Conservation (phyloP, 2,329 filamentous ascomycete genomes). For the Claviceps sp. region DNA sequence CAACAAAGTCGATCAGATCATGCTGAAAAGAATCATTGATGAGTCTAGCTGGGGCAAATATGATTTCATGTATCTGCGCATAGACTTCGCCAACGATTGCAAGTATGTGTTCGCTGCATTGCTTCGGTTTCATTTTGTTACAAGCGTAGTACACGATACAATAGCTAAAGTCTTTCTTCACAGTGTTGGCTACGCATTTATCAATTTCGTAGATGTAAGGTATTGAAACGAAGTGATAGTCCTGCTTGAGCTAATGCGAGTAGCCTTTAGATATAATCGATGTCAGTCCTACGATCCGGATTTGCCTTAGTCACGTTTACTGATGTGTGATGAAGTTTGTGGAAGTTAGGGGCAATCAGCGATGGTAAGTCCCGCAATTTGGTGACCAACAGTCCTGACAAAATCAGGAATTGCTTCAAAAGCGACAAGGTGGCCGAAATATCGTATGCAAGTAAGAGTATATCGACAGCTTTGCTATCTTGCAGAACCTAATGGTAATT, state of each 20-base stretch:
- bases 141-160: neutral
- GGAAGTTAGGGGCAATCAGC: constrained; percentile 53
- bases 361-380: constrained; percentile 38
- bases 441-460: constrained; percentile 74
- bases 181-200: constrained; percentile 92
- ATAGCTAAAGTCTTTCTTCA: constrained; percentile 1
- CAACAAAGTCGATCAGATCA: constrained; percentile 68
- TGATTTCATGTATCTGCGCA: constrained; percentile 90
- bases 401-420: constrained; percentile 60
- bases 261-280: constrained; percentile 62
- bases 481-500: neutral
- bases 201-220: constrained; percentile 78
- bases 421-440: constrained; percentile 79
- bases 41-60: constrained; percentile 68
- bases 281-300: constrained; percentile 28
- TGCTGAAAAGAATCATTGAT: constrained; percentile 70
- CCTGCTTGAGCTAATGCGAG: constrained; percentile 21
- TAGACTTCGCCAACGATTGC: constrained; percentile 75
- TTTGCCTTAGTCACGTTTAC: neutral
- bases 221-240: neutral
- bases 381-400: constrained; percentile 1
- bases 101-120: constrained; percentile 42
- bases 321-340: constrained; percentile 45
- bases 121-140: neutral
- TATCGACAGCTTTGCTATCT: neutral